phyloP scores from a whole-genome alignment of 1,139 yeast genomes.

The Spencermartinsiella ligniputridi region DNA sequence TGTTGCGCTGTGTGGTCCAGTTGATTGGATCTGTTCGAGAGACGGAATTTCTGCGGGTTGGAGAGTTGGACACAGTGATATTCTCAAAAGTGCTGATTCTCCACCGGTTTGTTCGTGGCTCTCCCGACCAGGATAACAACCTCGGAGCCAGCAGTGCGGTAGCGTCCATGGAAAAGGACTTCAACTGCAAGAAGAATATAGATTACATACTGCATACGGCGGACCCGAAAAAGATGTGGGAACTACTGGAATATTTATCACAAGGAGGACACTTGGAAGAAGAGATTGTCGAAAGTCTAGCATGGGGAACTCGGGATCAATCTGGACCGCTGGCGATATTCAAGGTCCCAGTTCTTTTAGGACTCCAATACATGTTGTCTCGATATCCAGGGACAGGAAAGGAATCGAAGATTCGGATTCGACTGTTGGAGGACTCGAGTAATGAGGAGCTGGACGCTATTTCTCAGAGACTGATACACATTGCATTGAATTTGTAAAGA shows the following conservation, averaged over 20 bases:
- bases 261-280: slow-evolving; percentile 3
- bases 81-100: slow-evolving; percentile 18
- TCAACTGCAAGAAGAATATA: background rate
- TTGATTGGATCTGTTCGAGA: slow-evolving; percentile 17
- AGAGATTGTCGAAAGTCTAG: slow-evolving; percentile 2
- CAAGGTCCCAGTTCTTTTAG: slow-evolving; percentile 17
- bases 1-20: slow-evolving; percentile 33
- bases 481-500: slow-evolving; percentile 14
- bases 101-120: slow-evolving; percentile 20
- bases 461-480: slow-evolving; percentile 16
- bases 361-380: slow-evolving; percentile 11
- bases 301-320: slow-evolving; percentile 2
- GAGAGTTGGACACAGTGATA: slow-evolving; percentile 23
- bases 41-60: slow-evolving; percentile 22
- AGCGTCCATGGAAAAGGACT: background rate
- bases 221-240: slow-evolving; percentile 5
- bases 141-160: background rate
- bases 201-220: slow-evolving; percentile 3
- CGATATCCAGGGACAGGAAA: slow-evolving; percentile 3
- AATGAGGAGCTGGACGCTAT: slow-evolving; percentile 10
- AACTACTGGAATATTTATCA: slow-evolving; percentile 1
- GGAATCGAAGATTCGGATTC: slow-evolving; percentile 15
- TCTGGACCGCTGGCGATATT: background rate
- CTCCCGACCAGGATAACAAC: background rate
- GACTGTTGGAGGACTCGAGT: slow-evolving; percentile 15